Conservation (phyloP, 2,329 filamentous ascomycete genomes). For the Berkeleyomyces basicola region DNA sequence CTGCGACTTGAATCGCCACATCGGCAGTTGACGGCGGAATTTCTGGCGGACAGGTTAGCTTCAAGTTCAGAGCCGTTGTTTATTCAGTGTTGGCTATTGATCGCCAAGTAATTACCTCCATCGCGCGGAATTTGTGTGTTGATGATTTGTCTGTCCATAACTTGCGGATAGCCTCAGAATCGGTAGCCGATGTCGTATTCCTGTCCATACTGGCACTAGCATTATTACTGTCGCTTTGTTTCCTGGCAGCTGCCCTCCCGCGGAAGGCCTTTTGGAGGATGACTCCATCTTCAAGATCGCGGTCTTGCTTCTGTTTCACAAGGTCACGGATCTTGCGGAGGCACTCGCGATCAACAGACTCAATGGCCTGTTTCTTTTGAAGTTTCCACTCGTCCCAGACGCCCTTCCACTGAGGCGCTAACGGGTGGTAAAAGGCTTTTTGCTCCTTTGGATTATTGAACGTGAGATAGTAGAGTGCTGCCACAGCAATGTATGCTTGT, state of each 20-base stretch:
- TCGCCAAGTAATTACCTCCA: constrained; percentile 41
- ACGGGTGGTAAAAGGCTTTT: constrained; percentile 53
- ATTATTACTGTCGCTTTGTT: constrained; percentile 26
- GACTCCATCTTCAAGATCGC: constrained; percentile 56
- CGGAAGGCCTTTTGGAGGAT: constrained; percentile 63
- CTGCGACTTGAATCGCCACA: constrained; percentile 68
- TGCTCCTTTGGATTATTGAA: constrained; percentile 67
- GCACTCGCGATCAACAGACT: constrained; percentile 51
- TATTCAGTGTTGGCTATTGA: neutral
- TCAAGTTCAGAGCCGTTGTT: neutral
- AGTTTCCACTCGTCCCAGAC: constrained; percentile 67
- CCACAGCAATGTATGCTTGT: constrained; percentile 69
- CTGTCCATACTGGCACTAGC: constrained; percentile 34
- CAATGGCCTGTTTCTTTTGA: constrained; percentile 50
- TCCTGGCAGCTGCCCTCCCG: constrained; percentile 34
- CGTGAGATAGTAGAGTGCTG: constrained; percentile 68
- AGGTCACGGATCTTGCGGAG: constrained; percentile 54
- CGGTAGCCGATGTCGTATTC: constrained; percentile 23
- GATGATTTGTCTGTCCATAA: constrained; percentile 44
- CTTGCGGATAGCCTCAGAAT: constrained; percentile 34
- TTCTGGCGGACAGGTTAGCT: constrained; percentile 21
- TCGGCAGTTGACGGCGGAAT: constrained; percentile 66
- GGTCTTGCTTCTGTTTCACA: constrained; percentile 50
- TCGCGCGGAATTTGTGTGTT: constrained; percentile 51
- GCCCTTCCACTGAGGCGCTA: constrained; percentile 70